These are phyloP conservation scores for Metschnikowia rubicola DNA, from an alignment of 805 yeast genomes.

Conservation along the genomic window DNA sequence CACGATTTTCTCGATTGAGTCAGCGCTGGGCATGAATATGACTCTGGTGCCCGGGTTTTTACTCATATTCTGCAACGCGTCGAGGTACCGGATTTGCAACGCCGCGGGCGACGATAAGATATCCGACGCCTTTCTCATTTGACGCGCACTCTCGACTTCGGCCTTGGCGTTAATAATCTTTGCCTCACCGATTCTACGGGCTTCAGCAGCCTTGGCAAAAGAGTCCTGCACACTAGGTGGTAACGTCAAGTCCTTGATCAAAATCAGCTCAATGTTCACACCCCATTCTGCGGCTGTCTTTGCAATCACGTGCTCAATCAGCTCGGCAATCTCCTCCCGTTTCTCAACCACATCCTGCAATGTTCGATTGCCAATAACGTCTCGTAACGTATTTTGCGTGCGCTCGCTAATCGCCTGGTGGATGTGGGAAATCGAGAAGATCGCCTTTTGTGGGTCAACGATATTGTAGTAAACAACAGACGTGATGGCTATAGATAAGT, in stretches of 20 bases:
- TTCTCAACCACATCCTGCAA: slow-evolving; percentile 72
- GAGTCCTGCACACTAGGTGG: slow-evolving; percentile 55
- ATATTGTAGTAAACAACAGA: slow-evolving; percentile 67
- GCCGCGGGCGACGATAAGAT: slow-evolving; percentile 71
- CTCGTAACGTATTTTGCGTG: slow-evolving; percentile 70
- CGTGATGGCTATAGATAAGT: slow-evolving; percentile 58
- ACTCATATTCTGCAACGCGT: slow-evolving; percentile 77
- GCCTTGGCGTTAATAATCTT: slow-evolving; percentile 73
- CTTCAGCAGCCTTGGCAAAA: slow-evolving; percentile 71
- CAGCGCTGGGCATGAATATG: slow-evolving; percentile 64
- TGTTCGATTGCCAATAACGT: slow-evolving; percentile 62
- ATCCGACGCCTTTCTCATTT: slow-evolving; percentile 77
- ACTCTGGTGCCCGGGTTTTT: slow-evolving; percentile 59
- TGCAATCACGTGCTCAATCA: slow-evolving; percentile 58
- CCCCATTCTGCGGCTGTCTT: slow-evolving; percentile 70
- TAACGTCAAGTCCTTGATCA: slow-evolving; percentile 62
- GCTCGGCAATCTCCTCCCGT: slow-evolving; percentile 62
- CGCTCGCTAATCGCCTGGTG: slow-evolving; percentile 57
- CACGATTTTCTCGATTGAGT: slow-evolving; percentile 40
- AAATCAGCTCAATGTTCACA: slow-evolving; percentile 60
- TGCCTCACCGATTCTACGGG: slow-evolving; percentile 70
- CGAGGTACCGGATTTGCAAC: slow-evolving; percentile 74
- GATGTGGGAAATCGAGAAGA: slow-evolving; percentile 53
- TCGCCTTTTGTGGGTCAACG: slow-evolving; percentile 64
- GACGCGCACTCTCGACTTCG: slow-evolving; percentile 70